These are phyloP conservation scores for Thamnidium elegans DNA, from an alignment of 192 early-diverging fungal genomes.

Conservation along the genomic window DNA sequence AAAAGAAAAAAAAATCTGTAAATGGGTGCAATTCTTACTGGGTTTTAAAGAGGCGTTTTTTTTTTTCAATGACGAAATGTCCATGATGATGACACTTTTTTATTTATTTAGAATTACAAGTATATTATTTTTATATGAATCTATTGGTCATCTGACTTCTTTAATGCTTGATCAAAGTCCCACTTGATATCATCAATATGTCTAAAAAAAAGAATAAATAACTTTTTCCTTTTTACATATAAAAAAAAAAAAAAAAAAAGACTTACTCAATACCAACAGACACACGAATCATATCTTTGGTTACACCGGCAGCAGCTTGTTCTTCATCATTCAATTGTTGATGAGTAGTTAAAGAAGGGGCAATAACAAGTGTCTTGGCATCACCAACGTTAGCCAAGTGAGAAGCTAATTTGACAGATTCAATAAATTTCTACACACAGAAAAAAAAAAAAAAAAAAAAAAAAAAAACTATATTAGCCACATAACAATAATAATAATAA, in stretches of 20 bases:
- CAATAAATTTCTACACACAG: slow-evolving; percentile 58
- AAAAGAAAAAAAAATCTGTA: not conserved
- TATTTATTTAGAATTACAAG: too few relatives aligned
- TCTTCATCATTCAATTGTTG: slow-evolving; percentile 84
- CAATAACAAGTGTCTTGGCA: slow-evolving; percentile 83
- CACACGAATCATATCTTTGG: slow-evolving; percentile 77
- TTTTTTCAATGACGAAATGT: not conserved
- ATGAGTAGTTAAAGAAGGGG: slow-evolving; percentile 84
- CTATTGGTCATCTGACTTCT: not conserved
- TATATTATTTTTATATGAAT: too few relatives aligned
- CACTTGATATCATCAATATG: slow-evolving; percentile 69
- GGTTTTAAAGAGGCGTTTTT: not conserved
- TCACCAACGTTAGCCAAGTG: slow-evolving; percentile 96
- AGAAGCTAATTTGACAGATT: slow-evolving; percentile 76
- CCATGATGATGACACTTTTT: too few relatives aligned
- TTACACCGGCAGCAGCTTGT: slow-evolving; percentile 73
- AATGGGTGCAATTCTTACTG: not conserved
- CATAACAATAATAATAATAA: not conserved
- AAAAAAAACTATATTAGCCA: not conserved
- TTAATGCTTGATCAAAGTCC: slow-evolving; percentile 60
- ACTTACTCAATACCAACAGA: slow-evolving; percentile 79
- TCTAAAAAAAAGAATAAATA: slow-evolving; percentile 19
- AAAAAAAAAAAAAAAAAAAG: too few relatives aligned
- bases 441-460: not conserved
- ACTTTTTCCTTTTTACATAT: slow-evolving; percentile 28